Conservation (phyloP, 139 green algal species). For the Mesostigma viride region DNA sequence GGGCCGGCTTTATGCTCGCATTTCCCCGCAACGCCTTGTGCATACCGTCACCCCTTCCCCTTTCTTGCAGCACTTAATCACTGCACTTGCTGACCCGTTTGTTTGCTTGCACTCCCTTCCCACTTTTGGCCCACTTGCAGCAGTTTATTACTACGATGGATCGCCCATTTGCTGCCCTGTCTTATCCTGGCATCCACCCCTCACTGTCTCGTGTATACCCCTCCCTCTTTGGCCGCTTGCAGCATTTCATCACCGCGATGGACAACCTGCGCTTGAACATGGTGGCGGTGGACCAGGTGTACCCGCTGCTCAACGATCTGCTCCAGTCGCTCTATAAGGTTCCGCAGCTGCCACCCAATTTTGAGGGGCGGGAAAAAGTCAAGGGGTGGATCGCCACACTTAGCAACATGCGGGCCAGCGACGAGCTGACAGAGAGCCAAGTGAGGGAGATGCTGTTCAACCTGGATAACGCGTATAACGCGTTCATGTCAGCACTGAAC, state of each 20-base stretch:
- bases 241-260: slow-evolving; percentile 91
- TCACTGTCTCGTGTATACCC: not conserved
- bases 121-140: too few relatives aligned
- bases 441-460: slow-evolving; percentile 80
- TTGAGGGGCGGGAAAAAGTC: slow-evolving; percentile 57
- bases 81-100: too few relatives aligned
- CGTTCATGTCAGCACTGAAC: slow-evolving; percentile 46
- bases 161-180: too few relatives aligned
- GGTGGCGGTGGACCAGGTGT: slow-evolving; percentile 83
- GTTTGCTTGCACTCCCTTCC: not conserved
- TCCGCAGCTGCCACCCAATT: slow-evolving; percentile 57
- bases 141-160: too few relatives aligned
- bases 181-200: too few relatives aligned
- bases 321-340: slow-evolving; percentile 59
- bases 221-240: slow-evolving; percentile 34
- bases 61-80: too few relatives aligned
- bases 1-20: too few relatives aligned
- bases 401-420: slow-evolving; percentile 62
- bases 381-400: slow-evolving; percentile 57
- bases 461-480: slow-evolving; percentile 71
- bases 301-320: slow-evolving; percentile 71
- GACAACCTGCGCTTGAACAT: slow-evolving; percentile 84
- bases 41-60: too few relatives aligned
- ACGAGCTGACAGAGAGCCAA: slow-evolving; percentile 71
- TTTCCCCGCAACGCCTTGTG: too few relatives aligned